phyloP scores from a whole-genome alignment of 176 grass and related monocot species.

The Pontederia crassipes region DNA sequence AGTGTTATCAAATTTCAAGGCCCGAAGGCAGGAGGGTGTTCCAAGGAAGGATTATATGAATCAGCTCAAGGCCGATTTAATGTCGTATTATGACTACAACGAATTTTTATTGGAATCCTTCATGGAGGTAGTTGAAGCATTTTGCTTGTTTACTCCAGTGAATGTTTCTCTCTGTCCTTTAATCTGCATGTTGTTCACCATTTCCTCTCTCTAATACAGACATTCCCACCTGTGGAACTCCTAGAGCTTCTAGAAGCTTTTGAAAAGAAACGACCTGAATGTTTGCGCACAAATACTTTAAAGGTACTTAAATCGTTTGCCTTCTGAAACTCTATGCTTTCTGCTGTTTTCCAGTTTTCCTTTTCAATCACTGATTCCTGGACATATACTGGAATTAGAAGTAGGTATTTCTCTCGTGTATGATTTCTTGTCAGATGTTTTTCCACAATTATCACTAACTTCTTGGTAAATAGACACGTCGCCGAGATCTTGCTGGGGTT shows the following conservation, averaged over 20 bases:
- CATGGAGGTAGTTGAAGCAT: constrained; percentile 48
- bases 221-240: constrained; percentile 83
- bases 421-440: neutral
- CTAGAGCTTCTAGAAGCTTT: constrained; percentile 85
- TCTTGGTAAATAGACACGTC: constrained; percentile 51
- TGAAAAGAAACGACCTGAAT: constrained; percentile 91
- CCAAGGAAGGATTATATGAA: constrained; percentile 71
- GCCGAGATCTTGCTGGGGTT: constrained; percentile 93
- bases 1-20: constrained; percentile 81
- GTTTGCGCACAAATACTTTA: constrained; percentile 76
- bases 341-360: neutral
- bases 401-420: neutral
- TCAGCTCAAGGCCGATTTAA: constrained; percentile 81
- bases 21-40: constrained; percentile 62
- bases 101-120: constrained; percentile 79
- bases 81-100: constrained; percentile 90
- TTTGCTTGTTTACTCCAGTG: constrained; percentile 8
- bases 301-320: constrained; percentile 37
- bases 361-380: too few species aligned
- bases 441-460: neutral
- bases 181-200: neutral
- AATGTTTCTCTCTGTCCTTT: neutral
- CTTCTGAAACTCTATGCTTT: neutral
- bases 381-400: too few species aligned
- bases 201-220: constrained; percentile 28